Percentiles rank a stretch among this genome's conserved stretches.
Conservation (phyloP, 2,329 filamentous ascomycete species). For the Colletotrichum sp. region DNA sequence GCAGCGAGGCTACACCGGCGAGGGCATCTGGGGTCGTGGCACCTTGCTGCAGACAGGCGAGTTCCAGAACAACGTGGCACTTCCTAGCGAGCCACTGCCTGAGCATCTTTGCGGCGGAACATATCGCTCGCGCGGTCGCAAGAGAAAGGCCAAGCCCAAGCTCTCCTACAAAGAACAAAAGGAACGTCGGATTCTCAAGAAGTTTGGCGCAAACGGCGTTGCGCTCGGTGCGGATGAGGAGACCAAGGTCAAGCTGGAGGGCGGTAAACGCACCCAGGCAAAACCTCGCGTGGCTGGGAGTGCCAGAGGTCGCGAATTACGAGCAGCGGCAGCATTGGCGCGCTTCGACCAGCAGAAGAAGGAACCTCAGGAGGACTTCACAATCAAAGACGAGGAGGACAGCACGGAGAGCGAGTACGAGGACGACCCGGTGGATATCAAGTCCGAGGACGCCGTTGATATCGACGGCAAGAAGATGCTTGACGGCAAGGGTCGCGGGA, state of each 20-base stretch:
- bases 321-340: conserved; percentile 78
- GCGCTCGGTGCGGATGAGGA: conserved; percentile 73
- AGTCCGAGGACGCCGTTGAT: conserved; percentile 63
- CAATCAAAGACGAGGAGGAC: conserved; percentile 37
- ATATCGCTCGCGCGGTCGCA: conserved; percentile 63
- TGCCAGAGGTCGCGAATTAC: conserved; percentile 74
- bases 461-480: conserved; percentile 67
- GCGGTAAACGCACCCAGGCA: conserved; percentile 63
- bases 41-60: conserved; percentile 64
- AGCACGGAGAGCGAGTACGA: conserved; percentile 51
- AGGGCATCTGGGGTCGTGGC: conserved; percentile 83
- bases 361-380: conserved; percentile 43
- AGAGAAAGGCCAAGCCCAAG: conserved; percentile 60
- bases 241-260: conserved; percentile 69
- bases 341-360: conserved; percentile 69
- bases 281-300: conserved; percentile 79
- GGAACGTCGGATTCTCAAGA: conserved; percentile 73
- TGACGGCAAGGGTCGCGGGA: conserved; percentile 68
- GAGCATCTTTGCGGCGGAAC: conserved; percentile 84
- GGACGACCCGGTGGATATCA: conserved; percentile 43
- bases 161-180: conserved; percentile 75
- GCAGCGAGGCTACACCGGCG: conserved; percentile 74
- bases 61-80: conserved; percentile 60
- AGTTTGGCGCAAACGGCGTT: conserved; percentile 75
- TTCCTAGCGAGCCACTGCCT: conserved; percentile 61